Percentiles rank a stretch among this genome's conserved stretches.
Evolutionary conservation across 768 basidiomycete genomes (phyloP).

Genomic region (Suillus bovinus): DNA sequence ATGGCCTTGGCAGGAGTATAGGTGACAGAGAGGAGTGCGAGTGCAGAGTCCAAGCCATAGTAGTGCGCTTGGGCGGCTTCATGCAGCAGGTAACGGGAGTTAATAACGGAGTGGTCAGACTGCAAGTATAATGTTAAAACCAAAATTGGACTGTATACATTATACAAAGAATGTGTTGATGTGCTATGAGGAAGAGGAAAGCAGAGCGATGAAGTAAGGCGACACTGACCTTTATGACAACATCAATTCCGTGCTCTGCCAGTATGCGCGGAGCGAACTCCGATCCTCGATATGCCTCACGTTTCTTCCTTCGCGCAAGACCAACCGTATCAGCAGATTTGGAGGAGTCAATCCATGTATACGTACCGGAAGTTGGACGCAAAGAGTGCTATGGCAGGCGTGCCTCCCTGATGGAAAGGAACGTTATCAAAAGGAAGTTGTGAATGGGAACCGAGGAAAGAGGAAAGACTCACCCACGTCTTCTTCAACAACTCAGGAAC

Average conservation of each 20-base stretch:
- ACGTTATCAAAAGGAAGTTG: not conserved
- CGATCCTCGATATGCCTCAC: constrained; percentile 79
- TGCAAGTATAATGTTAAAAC: no score
- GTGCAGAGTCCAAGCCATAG: constrained; percentile 57
- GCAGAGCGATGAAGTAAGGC: not conserved
- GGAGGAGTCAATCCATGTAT: not conserved
- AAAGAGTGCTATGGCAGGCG: constrained; percentile 81
- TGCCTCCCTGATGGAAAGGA: constrained; percentile 44
- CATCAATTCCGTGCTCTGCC: constrained; percentile 62
- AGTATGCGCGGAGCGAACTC: constrained; percentile 81
- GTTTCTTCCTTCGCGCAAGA: constrained; percentile 54
- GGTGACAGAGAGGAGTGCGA: constrained; percentile 67
- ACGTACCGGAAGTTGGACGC: constrained; percentile 48
- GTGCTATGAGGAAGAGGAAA: not conserved
- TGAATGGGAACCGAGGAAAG: constrained; percentile 1
- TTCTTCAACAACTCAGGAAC: constrained; percentile 76
- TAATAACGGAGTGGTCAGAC: constrained; percentile 60
- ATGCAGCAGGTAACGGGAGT: constrained; percentile 67
- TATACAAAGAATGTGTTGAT: no score
- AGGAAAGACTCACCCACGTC: constrained; percentile 48
- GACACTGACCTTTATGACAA: constrained; percentile 68
- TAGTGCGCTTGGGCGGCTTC: constrained; percentile 75
- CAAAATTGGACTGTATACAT: no score
- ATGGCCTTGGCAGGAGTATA: constrained; percentile 62
- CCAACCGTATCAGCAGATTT: constrained; percentile 2